Evolutionary conservation across 352 stramenopile genomes (phyloP).

Genomic region (Pythium sukuiense): DNA sequence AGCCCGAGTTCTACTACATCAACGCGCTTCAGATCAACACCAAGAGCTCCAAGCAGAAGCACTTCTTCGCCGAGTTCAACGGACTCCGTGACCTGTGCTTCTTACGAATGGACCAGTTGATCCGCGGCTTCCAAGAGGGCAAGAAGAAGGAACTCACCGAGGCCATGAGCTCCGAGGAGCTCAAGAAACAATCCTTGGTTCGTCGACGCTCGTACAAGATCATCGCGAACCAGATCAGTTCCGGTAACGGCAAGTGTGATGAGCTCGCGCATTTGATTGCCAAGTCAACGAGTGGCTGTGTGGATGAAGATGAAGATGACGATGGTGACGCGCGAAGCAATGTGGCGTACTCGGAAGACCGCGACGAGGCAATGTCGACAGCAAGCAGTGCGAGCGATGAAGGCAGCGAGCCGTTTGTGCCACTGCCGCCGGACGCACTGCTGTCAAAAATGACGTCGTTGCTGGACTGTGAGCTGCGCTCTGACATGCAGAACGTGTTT

Average conservation of each 20-base stretch:
- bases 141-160: conserved; percentile 26
- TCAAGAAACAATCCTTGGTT: conserved; percentile 54
- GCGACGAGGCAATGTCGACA: conserved; percentile 44
- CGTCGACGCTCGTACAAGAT: conserved; percentile 59
- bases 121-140: conserved; percentile 62
- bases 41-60: conserved; percentile 48
- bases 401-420: conserved; percentile 64
- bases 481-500: conserved; percentile 62
- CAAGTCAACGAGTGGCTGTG: conserved; percentile 28
- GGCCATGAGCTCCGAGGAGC: conserved; percentile 17
- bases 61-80: conserved; percentile 82
- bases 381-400: conserved; percentile 27
- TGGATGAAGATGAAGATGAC: conserved; percentile 34
- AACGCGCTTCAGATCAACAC: conserved; percentile 79
- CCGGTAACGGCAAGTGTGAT: conserved; percentile 6
- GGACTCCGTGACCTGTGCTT: conserved; percentile 73
- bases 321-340: conserved; percentile 28
- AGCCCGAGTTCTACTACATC: conserved; percentile 86
- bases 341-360: conserved; percentile 24
- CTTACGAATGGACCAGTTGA: conserved; percentile 66
- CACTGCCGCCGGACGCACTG: conserved; percentile 47
- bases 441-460: conserved; percentile 65
- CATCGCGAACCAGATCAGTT: conserved; percentile 33
- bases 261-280: conserved; percentile 26
- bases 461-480: conserved; percentile 67